These are phyloP conservation scores for Mycena venus DNA, from an alignment of 768 basidiomycete genomes.

Conservation along the genomic window DNA sequence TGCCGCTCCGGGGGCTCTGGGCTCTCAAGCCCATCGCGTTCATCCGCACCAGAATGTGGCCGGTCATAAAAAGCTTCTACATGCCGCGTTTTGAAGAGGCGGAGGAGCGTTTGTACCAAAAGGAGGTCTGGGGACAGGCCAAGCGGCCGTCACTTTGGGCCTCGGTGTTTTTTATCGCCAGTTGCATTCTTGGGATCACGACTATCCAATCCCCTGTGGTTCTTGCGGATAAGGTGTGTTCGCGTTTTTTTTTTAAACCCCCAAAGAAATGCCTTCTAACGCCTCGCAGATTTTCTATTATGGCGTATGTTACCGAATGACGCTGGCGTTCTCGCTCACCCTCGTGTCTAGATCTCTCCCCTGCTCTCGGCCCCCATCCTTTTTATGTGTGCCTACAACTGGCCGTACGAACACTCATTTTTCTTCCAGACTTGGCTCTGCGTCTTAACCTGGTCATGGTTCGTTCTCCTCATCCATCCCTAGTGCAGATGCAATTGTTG, in stretches of 20 bases:
- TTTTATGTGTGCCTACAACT: constrained; percentile 63
- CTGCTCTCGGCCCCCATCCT: constrained; percentile 62
- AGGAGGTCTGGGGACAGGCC: constrained; percentile 35
- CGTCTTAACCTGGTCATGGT: constrained; percentile 66
- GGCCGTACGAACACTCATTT: constrained; percentile 58
- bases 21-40: constrained; percentile 16
- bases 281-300: constrained; percentile 56
- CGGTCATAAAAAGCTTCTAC: constrained; percentile 25
- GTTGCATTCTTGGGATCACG: constrained; percentile 35
- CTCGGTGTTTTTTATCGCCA: constrained; percentile 43
- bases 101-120: constrained; percentile 33
- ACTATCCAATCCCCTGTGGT: constrained; percentile 40
- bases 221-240: constrained; percentile 39
- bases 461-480: constrained; percentile 4
- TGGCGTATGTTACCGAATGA: constrained; percentile 38
- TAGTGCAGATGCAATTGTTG: neutral
- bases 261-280: no score
- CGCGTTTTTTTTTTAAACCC: neutral
- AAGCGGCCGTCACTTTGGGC: constrained; percentile 31
- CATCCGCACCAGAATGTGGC: constrained; percentile 12
- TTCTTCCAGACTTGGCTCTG: constrained; percentile 64
- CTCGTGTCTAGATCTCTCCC: constrained; percentile 54
- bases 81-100: constrained; percentile 30
- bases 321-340: constrained; percentile 1
- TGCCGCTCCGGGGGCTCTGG: constrained; percentile 20